A percentile compares a stretch with the other conserved stretches of the same genome.
These are phyloP conservation scores for Hanseniaspora clermontiae DNA, from an alignment of 805 yeast genomes.

Conservation along the genomic window DNA sequence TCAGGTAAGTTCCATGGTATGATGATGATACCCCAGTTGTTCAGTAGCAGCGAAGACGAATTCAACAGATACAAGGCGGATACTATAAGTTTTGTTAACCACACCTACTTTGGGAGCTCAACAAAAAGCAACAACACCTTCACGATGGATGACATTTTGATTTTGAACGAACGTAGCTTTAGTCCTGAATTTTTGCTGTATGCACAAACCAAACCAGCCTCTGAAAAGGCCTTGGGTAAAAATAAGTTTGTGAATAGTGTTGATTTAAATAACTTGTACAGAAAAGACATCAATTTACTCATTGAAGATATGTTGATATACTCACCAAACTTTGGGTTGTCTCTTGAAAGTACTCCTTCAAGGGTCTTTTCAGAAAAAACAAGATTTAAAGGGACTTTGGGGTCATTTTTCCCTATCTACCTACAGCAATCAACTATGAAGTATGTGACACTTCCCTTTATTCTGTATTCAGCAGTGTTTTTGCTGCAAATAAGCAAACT, in stretches of 20 bases:
- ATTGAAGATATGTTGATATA: conserved; percentile 1
- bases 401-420: conserved; percentile 1
- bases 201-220: neutral
- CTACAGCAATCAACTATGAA: neutral
- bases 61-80: neutral
- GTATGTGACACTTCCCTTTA: conserved; percentile 3
- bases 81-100: neutral
- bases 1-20: conserved; percentile 11
- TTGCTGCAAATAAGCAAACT: neutral
- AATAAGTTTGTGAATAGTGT: neutral
- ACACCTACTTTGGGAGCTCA: neutral
- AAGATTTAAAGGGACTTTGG: neutral
- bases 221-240: neutral
- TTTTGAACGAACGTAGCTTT: neutral
- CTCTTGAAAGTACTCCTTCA: neutral
- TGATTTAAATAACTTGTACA: conserved; percentile 4
- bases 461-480: neutral
- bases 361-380: neutral
- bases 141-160: neutral
- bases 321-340: neutral
- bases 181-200: conserved; percentile 5
- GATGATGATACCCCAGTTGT: conserved; percentile 4
- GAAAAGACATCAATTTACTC: neutral
- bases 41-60: neutral
- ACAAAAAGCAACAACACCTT: neutral